phyloP scores from a whole-genome alignment of 768 basidiomycete species.

The Coprinopsis marcescibilis region DNA sequence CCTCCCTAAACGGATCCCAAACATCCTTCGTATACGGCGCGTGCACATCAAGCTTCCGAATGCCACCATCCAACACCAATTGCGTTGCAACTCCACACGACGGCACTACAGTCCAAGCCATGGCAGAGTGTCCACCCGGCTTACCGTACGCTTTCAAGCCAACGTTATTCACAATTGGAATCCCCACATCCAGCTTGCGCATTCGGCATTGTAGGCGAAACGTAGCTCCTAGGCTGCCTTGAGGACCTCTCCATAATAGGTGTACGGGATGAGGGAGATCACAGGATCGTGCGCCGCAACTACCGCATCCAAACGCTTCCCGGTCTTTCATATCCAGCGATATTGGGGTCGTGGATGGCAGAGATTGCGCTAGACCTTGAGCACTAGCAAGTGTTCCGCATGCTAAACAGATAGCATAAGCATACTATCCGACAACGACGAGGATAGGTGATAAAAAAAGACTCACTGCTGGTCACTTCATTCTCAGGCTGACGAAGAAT shows the following conservation, averaged over 20 bases:
- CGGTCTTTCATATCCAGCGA: constrained; percentile 77
- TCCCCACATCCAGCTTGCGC: constrained; percentile 78
- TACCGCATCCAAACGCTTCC: constrained; percentile 67
- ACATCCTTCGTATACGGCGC: constrained; percentile 86
- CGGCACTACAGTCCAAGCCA: constrained; percentile 88
- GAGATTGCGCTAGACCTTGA: constrained; percentile 55
- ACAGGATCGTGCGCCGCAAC: constrained; percentile 88
- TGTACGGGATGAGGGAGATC: constrained; percentile 96
- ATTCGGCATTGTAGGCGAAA: constrained; percentile 90
- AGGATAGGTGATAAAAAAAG: not conserved
- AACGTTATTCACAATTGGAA: constrained; percentile 95
- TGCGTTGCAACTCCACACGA: constrained; percentile 94
- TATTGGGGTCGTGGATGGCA: constrained; percentile 66
- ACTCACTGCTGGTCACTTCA: constrained; percentile 75
- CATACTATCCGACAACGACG: not conserved
- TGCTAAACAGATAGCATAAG: constrained; percentile 38
- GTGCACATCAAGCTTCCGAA: constrained; percentile 73
- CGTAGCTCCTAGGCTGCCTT: constrained; percentile 88
- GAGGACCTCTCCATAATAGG: constrained; percentile 83
- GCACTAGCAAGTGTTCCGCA: constrained; percentile 85
- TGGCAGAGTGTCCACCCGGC: constrained; percentile 69
- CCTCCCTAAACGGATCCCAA: constrained; percentile 64
- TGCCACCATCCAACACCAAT: constrained; percentile 81
- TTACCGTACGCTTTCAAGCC: constrained; percentile 87
- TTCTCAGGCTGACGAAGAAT: constrained; percentile 77